These are phyloP conservation scores for Spizellomyces sp. DNA, from an alignment of 192 early-diverging fungal species.

Conservation along the genomic window DNA sequence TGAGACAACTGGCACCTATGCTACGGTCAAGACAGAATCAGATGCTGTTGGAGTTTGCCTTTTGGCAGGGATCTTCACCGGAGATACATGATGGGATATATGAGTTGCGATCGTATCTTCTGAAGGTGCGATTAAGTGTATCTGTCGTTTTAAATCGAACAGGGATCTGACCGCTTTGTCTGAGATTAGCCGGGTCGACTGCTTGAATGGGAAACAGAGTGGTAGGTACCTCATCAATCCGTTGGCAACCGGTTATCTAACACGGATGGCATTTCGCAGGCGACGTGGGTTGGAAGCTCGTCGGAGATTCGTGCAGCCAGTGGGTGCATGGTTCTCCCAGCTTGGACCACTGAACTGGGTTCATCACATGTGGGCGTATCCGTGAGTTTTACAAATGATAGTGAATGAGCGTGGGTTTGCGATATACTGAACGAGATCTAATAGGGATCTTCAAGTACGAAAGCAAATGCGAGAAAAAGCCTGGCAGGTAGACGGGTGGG, in stretches of 20 bases:
- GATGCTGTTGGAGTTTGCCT: slow-evolving; percentile 90
- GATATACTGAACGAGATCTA: not conserved
- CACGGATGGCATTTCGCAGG: slow-evolving; percentile 41
- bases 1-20: slow-evolving; percentile 69
- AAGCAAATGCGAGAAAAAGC: slow-evolving; percentile 89
- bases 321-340: slow-evolving; percentile 97
- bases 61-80: slow-evolving; percentile 75
- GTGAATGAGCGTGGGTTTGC: no score
- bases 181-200: slow-evolving; percentile 74
- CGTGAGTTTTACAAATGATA: slow-evolving; percentile 48
- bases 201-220: slow-evolving; percentile 92
- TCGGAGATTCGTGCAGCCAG: slow-evolving; percentile 83
- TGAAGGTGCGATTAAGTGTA: slow-evolving; percentile 55
- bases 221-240: slow-evolving; percentile 39
- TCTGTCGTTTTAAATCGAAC: no score
- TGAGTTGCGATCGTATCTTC: slow-evolving; percentile 84
- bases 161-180: not conserved
- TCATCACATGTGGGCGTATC: slow-evolving; percentile 92
- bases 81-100: slow-evolving; percentile 81
- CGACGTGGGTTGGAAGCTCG: slow-evolving; percentile 85
- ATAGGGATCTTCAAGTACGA: slow-evolving; percentile 80
- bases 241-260: not conserved
- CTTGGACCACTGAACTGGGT: slow-evolving; percentile 85
- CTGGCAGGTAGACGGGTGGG: slow-evolving; percentile 94
- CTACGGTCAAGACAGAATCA: slow-evolving; percentile 75